Conservation (phyloP, 2,329 filamentous ascomycete genomes). For the Chrysoporthe puriensis region DNA sequence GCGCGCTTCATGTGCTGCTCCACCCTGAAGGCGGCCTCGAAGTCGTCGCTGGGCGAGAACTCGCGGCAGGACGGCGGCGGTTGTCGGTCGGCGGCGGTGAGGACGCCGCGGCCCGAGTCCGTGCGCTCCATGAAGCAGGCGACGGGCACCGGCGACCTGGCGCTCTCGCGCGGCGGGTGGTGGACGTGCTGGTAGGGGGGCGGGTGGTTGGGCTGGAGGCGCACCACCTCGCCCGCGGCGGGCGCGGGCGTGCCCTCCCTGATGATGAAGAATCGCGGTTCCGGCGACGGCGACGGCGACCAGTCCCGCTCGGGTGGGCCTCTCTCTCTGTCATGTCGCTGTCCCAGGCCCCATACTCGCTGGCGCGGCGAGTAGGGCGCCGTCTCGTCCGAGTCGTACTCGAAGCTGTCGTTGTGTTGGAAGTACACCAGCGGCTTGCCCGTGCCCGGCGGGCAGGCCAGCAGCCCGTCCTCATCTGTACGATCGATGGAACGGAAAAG, state of each 20-base stretch:
- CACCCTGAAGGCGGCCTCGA: slow-evolving; percentile 53
- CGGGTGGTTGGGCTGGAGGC: slow-evolving; percentile 29
- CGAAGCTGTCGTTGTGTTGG: slow-evolving; percentile 16
- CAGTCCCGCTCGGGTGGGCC: slow-evolving; percentile 21
- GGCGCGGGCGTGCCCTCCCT: slow-evolving; percentile 33
- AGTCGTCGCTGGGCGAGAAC: slow-evolving; percentile 48
- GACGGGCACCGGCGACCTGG: slow-evolving; percentile 20
- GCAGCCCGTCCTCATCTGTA: slow-evolving; percentile 15
- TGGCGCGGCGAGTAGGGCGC: slow-evolving; percentile 12
- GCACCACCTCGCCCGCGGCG: neutral
- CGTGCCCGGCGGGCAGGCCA: neutral
- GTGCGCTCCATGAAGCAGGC: slow-evolving; percentile 50
- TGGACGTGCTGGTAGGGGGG: slow-evolving; percentile 11
- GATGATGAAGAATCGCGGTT: slow-evolving; percentile 38
- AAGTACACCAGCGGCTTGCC: slow-evolving; percentile 14
- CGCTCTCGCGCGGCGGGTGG: slow-evolving; percentile 14
- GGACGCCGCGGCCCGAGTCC: slow-evolving; percentile 53
- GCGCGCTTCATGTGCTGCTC: slow-evolving; percentile 47
- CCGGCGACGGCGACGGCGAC: slow-evolving; percentile 19
- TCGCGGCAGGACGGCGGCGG: slow-evolving; percentile 35
- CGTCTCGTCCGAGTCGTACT: slow-evolving; percentile 22
- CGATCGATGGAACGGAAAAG: slow-evolving; percentile 30
- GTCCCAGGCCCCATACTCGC: slow-evolving; percentile 17
- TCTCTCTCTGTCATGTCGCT: slow-evolving; percentile 20
- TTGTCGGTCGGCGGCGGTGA: slow-evolving; percentile 42